Percentiles rank a stretch among this genome's conserved stretches.
phyloP scores from a whole-genome alignment of 2,329 filamentous ascomycete genomes.

The Helotiales sp. region DNA sequence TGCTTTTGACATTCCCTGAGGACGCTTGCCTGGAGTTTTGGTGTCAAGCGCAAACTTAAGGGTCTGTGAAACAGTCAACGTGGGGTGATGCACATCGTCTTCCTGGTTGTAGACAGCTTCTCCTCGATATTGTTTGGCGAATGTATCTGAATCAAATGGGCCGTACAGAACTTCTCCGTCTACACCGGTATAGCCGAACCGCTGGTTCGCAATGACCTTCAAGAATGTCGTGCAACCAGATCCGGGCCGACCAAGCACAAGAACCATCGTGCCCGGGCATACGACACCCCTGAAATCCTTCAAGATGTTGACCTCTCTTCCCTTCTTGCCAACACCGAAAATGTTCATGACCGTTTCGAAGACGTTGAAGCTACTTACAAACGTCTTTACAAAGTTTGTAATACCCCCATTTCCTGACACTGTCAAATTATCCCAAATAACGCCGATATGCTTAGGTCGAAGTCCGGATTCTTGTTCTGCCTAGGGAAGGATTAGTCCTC shows the following conservation, averaged over 20 bases:
- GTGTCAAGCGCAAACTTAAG: conserved; percentile 83
- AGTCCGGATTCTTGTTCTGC: conserved; percentile 80
- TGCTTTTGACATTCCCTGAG: conserved; percentile 70
- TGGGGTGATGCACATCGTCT: conserved; percentile 83
- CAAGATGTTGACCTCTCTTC: conserved; percentile 73
- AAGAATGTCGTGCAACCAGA: conserved; percentile 59
- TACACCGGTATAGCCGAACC: conserved; percentile 63
- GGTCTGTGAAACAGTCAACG: conserved; percentile 86
- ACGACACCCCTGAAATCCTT: conserved; percentile 73
- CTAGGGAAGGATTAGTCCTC: conserved; percentile 9
- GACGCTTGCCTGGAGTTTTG: conserved; percentile 82
- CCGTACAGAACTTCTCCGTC: conserved; percentile 77
- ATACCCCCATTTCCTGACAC: conserved; percentile 77
- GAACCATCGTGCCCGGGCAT: conserved; percentile 81
- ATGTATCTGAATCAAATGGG: conserved; percentile 71
- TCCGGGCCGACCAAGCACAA: conserved; percentile 43
- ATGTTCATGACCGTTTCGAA: conserved; percentile 66
- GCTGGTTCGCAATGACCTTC: conserved; percentile 58
- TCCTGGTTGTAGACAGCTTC: conserved; percentile 88
- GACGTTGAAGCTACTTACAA: conserved; percentile 75
- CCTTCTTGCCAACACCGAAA: conserved; percentile 70
- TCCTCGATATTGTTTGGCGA: conserved; percentile 73
- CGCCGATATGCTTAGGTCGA: conserved; percentile 78
- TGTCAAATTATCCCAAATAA: conserved; percentile 78
- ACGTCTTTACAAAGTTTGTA: conserved; percentile 70